phyloP scores from a whole-genome alignment of 441 rosid genomes.

The Gossypium trilobum region DNA sequence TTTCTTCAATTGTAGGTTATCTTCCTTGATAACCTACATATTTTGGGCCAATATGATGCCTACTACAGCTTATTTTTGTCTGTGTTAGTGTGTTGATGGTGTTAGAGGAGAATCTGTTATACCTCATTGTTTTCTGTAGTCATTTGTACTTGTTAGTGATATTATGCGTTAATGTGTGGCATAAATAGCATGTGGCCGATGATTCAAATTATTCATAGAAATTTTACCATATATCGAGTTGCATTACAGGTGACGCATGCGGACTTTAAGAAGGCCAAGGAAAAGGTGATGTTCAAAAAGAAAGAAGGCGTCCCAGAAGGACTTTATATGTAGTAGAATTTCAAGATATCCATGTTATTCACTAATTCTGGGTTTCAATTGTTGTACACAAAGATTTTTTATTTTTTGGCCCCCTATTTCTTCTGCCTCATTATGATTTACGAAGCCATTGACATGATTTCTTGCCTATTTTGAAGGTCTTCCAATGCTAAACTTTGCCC shows the following conservation, averaged over 20 bases:
- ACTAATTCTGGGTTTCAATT: not conserved
- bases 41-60: not conserved
- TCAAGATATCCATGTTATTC: not conserved
- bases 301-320: conserved; percentile 34
- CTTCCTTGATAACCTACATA: not conserved
- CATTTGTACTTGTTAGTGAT: not conserved
- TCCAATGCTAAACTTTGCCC: no score
- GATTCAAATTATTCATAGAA: not conserved
- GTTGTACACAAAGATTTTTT: not conserved
- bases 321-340: conserved; percentile 45
- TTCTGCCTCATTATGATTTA: no score
- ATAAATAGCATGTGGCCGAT: not conserved
- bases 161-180: not conserved
- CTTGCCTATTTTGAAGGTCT: no score
- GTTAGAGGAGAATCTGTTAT: not conserved
- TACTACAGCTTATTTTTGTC: not conserved
- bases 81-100: not conserved
- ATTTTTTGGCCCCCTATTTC: not conserved
- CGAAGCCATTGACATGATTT: no score
- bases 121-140: not conserved
- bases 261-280: conserved; percentile 48
- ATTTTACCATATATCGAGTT: not conserved
- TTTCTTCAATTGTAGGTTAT: not conserved
- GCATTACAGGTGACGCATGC: conserved; percentile 47
- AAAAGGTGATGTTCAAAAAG: conserved; percentile 13